Percentiles rank a stretch among this genome's conserved stretches.
phyloP scores from a whole-genome alignment of 306 rosid species.

The Boehmeria nivea region DNA sequence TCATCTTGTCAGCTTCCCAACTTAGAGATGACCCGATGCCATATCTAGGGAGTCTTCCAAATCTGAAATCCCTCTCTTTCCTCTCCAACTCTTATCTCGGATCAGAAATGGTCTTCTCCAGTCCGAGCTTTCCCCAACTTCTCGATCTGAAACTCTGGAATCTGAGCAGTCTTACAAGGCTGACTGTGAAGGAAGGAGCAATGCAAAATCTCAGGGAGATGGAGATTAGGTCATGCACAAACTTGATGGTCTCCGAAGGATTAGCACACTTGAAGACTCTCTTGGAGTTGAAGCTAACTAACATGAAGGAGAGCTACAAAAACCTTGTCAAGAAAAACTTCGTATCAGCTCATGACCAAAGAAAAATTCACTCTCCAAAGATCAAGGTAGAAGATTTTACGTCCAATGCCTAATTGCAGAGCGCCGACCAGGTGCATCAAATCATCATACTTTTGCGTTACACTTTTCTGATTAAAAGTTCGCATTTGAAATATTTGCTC shows the following conservation, averaged over 20 bases:
- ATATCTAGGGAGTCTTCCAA: constrained; percentile 18
- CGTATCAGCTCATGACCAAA: too few species aligned
- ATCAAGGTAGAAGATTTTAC: too few species aligned
- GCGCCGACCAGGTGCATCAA: too few species aligned
- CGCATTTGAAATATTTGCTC: too few species aligned
- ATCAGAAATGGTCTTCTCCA: constrained; percentile 12
- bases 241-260: not conserved
- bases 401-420: too few species aligned
- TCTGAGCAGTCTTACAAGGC: constrained; percentile 13
- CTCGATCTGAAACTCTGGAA: constrained; percentile 31
- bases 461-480: too few species aligned
- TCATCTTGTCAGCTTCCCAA: constrained; percentile 35
- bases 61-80: constrained; percentile 19
- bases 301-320: too few species aligned
- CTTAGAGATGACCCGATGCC: constrained; percentile 25
- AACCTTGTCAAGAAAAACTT: too few species aligned
- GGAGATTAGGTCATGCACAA: constrained; percentile 23
- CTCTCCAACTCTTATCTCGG: constrained; percentile 21
- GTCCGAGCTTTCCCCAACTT: constrained; percentile 23
- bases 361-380: too few species aligned
- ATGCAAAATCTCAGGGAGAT: constrained; percentile 27
- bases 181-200: constrained; percentile 23
- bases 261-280: constrained; percentile 25
- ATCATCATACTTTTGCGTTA: too few species aligned
- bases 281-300: constrained; percentile 13